phyloP scores from a whole-genome alignment of 2,329 filamentous ascomycete genomes.

The Chrysoporthe deuterocubensis region DNA sequence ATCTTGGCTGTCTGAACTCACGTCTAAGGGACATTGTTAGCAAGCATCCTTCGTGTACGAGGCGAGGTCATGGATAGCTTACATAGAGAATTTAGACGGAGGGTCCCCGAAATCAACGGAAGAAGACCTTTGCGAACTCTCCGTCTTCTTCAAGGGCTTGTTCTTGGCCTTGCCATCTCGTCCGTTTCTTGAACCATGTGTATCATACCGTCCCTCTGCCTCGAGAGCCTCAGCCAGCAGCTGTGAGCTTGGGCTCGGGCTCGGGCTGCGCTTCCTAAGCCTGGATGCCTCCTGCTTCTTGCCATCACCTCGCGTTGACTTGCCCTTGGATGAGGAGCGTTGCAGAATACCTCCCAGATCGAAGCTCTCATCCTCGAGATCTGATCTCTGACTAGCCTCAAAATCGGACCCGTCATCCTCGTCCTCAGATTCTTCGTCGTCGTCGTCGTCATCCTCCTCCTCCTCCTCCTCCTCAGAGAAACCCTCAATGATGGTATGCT shows the following conservation, averaged over 20 bases:
- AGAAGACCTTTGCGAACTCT: not conserved
- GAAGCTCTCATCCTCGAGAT: conserved; percentile 15
- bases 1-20: conserved; percentile 1
- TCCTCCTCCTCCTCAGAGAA: conserved; percentile 10
- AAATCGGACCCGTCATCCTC: conserved; percentile 25
- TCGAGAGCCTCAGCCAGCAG: conserved; percentile 24
- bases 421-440: not conserved
- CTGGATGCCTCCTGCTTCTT: not conserved
- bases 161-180: not conserved
- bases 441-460: not conserved
- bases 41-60: not conserved
- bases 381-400: conserved; percentile 10
- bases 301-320: not conserved
- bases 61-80: not conserved
- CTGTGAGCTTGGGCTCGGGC: conserved; percentile 27
- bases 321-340: conserved; percentile 17
- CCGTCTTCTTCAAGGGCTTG: not conserved
- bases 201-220: conserved; percentile 15
- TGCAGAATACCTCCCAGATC: not conserved
- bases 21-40: conserved; percentile 15
- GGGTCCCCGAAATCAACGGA: conserved; percentile 4
- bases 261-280: conserved; percentile 14
- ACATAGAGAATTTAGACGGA: conserved; percentile 16
- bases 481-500: conserved; percentile 26
- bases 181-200: not conserved